Percentiles rank a stretch among this genome's conserved stretches.
Evolutionary conservation across 306 rosid genomes (phyloP).

Genomic region (Ammopiptanthus mongolicus): DNA sequence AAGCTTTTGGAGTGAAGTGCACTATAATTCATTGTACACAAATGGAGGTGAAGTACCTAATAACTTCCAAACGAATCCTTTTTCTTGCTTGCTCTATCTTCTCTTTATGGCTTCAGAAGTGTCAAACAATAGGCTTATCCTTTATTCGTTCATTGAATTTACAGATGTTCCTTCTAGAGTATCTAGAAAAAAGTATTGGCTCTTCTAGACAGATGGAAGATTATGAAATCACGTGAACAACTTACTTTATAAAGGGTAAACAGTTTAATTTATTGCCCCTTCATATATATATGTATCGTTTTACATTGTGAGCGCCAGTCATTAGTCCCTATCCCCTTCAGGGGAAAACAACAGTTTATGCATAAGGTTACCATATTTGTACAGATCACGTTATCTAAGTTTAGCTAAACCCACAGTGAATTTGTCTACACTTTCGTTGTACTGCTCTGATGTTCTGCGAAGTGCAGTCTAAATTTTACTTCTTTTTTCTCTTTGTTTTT

Average conservation of each 20-base stretch:
- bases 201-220: conserved; percentile 50
- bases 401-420: not conserved
- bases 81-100: not conserved
- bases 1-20: conserved; percentile 99
- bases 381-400: not conserved
- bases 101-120: not conserved
- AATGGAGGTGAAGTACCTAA: conserved; percentile 54
- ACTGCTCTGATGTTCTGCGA: conserved; percentile 8
- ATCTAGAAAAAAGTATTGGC: conserved; percentile 78
- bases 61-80: not conserved
- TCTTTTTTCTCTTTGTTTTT: not conserved
- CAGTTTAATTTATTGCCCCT: not conserved
- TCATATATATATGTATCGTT: not conserved
- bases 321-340: not conserved
- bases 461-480: not conserved
- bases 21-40: conserved; percentile 80
- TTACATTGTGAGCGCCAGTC: not conserved
- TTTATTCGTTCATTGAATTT: conserved; percentile 6
- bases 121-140: conserved; percentile 1
- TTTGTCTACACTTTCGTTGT: conserved; percentile 1
- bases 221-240: not conserved
- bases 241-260: not conserved
- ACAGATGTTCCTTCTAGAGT: conserved; percentile 82
- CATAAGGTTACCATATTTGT: not conserved
- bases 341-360: not conserved